phyloP scores from a whole-genome alignment of 1,139 yeast species.

The Taphrina wiesneri region DNA sequence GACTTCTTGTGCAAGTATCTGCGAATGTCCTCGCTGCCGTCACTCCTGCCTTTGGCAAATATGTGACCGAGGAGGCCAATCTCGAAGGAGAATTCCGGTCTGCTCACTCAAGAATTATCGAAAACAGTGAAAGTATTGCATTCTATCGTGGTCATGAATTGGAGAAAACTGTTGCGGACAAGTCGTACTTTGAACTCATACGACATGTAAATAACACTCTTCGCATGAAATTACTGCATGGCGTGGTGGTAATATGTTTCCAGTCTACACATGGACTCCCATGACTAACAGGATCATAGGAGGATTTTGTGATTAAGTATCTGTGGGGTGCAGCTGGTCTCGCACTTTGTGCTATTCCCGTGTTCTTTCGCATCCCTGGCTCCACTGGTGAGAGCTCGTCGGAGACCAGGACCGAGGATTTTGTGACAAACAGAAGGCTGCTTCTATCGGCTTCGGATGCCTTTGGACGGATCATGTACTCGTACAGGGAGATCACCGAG shows the following conservation, averaged over 20 bases:
- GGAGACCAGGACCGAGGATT: conserved; percentile 50
- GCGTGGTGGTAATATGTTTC: conserved; percentile 45
- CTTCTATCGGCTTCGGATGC: conserved; percentile 85
- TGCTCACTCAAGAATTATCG: conserved; percentile 76
- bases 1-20: conserved; percentile 77
- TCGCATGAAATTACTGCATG: conserved; percentile 75
- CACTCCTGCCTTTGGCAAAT: conserved; percentile 87
- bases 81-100: conserved; percentile 84
- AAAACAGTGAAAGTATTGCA: conserved; percentile 84
- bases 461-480: conserved; percentile 79
- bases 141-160: conserved; percentile 76
- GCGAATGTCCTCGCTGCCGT: conserved; percentile 70
- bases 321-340: conserved; percentile 96
- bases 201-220: conserved; percentile 76
- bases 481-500: conserved; percentile 81
- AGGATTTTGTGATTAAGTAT: conserved; percentile 77
- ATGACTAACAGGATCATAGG: conserved; percentile 37
- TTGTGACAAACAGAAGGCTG: conserved; percentile 86
- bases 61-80: conserved; percentile 74
- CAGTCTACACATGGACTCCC: neutral
- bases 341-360: conserved; percentile 83
- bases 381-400: conserved; percentile 50
- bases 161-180: conserved; percentile 76
- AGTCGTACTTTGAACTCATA: conserved; percentile 77
- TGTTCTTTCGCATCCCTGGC: conserved; percentile 50